These are phyloP conservation scores for Hericium erinaceus DNA, from an alignment of 768 basidiomycete genomes.

Conservation along the genomic window DNA sequence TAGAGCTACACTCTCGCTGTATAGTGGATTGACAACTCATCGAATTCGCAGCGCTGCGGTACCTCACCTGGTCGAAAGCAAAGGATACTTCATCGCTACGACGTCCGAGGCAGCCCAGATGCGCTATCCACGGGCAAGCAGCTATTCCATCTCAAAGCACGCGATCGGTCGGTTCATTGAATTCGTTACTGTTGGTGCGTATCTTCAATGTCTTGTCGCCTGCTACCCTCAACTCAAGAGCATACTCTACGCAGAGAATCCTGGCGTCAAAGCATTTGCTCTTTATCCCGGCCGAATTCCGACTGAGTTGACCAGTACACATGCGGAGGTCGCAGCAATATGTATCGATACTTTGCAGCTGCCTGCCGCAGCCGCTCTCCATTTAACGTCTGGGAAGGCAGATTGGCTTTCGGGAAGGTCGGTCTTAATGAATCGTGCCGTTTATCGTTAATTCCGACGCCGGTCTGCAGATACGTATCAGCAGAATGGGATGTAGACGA, in stretches of 20 bases:
- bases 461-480: too few relatives aligned
- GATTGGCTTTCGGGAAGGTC: constrained; percentile 8
- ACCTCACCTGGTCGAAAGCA: not conserved
- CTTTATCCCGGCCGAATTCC: constrained; percentile 3
- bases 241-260: not conserved
- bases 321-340: not conserved
- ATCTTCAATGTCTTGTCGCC: not conserved
- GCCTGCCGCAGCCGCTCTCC: not conserved
- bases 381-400: constrained; percentile 3
- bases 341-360: not conserved
- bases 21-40: not conserved
- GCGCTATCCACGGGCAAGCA: not conserved
- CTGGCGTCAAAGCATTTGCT: not conserved
- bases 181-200: constrained; percentile 2
- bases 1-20: not conserved
- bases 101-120: constrained; percentile 1
- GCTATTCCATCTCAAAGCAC: constrained; percentile 1
- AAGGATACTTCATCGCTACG: constrained; percentile 2
- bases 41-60: not conserved
- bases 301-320: not conserved
- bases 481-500: too few relatives aligned
- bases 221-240: not conserved
- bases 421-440: too few relatives aligned
- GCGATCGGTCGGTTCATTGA: constrained; percentile 2
- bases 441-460: too few relatives aligned